Evolutionary conservation across 2,329 filamentous ascomycete genomes (phyloP).

Genomic region (Epichloe baconii): DNA sequence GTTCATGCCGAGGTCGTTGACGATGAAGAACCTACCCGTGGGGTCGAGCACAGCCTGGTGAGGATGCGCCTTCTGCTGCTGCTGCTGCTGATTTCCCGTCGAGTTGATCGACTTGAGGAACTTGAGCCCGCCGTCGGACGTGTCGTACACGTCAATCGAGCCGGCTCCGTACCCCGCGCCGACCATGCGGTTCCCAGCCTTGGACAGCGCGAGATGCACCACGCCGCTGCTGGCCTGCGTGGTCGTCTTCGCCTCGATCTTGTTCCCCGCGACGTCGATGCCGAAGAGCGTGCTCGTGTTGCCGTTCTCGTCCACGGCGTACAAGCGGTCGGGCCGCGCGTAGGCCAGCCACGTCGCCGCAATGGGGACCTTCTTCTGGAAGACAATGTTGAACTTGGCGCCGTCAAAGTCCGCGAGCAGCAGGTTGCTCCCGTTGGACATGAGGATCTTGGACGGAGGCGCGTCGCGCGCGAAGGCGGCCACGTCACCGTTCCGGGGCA

Average conservation of each 20-base stretch:
- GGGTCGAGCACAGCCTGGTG: conserved; percentile 37
- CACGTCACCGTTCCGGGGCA: background rate
- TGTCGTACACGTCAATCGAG: conserved; percentile 33
- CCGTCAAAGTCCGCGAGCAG: conserved; percentile 29
- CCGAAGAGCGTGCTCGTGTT: conserved; percentile 26
- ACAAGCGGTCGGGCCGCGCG: conserved; percentile 26
- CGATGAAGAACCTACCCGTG: conserved; percentile 33
- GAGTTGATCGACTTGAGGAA: conserved; percentile 26
- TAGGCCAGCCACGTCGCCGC: conserved; percentile 34
- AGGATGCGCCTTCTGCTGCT: conserved; percentile 20
- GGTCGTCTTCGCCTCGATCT: conserved; percentile 13
- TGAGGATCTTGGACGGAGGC: conserved; percentile 16
- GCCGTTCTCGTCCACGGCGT: conserved; percentile 35
- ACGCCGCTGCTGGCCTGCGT: conserved; percentile 27
- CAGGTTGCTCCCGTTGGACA: conserved; percentile 28
- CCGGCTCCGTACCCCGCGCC: conserved; percentile 29
- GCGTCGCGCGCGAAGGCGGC: background rate
- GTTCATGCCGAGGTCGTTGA: conserved; percentile 37
- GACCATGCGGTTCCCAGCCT: conserved; percentile 30
- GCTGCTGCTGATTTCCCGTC: conserved; percentile 5
- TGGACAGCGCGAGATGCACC: conserved; percentile 34
- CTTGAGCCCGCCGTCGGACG: conserved; percentile 21
- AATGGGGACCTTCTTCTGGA: conserved; percentile 21
- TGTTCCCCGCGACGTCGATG: conserved; percentile 20
- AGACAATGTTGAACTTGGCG: conserved; percentile 22